Base-by-base conservation (phyloP, 768 basidiomycete genomes). In the Postia placenta region DNA sequence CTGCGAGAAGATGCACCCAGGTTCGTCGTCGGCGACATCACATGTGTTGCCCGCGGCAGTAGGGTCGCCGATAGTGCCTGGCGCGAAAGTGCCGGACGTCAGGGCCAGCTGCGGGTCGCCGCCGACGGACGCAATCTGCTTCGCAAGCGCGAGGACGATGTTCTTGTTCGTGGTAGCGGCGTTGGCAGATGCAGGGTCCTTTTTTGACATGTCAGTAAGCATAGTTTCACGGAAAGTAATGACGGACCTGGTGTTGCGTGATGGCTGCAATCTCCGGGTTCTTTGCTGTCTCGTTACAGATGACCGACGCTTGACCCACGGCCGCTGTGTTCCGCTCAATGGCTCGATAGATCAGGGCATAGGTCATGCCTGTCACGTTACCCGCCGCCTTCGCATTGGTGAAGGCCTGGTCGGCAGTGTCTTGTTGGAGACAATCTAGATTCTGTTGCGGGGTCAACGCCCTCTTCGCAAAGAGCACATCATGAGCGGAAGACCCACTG, bases 221-320 rank as follows among this genome's bases (percentile, higher is more conserved):
- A n/a, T 14, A 20, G 22, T 24, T 5, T 7, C 19, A 42, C 2
- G 3, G 17, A 27, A 80, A 79, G 6, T 14, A 11, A 17, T 33
- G 23, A 23, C 45, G 33, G 3, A 23, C 45, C 45, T 45, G 45
- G 61, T 84, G 80, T 61, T 81, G 82, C 37, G 70, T 64, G 51
- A 84, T 73, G 28, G 80, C 82, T 24, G 79, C 80, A 56, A 85
- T 78, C 63, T 85, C 81, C 15, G 81, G 74, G 65, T 85, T 84
- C 39, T 69, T 70, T 5, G 82, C 78, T 27, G 69, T 70, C 64
- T 72, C 69, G 1, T 72, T 81, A 69, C 81, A 84, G n/a, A 68
- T 54, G 12, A 60, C 69, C 24, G 72, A 71, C 20, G 63, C 62
- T 2, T 62, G 63, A n/a, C 79, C 79, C 48, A 82, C 76, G 33